phyloP scores from a whole-genome alignment of 345 rosid genomes.

The Viola odorata region DNA sequence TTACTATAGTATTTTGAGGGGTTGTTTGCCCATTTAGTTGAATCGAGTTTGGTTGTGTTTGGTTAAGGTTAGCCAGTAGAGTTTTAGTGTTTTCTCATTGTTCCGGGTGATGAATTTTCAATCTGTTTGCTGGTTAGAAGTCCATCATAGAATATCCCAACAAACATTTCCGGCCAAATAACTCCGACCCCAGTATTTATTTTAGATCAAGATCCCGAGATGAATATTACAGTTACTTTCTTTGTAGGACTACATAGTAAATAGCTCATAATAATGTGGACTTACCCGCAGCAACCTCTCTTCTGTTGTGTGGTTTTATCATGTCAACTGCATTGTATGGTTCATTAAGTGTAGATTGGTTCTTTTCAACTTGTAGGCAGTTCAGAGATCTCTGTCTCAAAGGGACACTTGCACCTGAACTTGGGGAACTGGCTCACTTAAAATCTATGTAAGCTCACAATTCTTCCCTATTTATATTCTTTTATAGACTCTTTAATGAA shows the following conservation, averaged over 20 bases:
- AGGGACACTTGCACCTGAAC: slow-evolving; percentile 71
- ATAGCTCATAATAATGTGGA: neutral
- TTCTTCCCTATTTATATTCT: neutral
- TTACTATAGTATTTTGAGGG: too few relatives aligned
- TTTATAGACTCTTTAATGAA: neutral
- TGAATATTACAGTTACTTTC: neutral
- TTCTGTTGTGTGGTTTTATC: neutral
- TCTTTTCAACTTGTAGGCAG: slow-evolving; percentile 36
- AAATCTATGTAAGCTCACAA: slow-evolving; percentile 61
- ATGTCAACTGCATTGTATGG: neutral
- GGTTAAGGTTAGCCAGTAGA: neutral
- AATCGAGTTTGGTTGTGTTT: slow-evolving; percentile 5
- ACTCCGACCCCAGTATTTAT: neutral
- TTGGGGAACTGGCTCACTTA: slow-evolving; percentile 48
- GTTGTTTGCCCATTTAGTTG: slow-evolving; percentile 1
- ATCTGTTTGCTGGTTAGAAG: neutral
- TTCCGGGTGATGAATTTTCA: neutral
- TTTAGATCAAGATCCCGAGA: neutral
- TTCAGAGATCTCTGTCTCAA: slow-evolving; percentile 66
- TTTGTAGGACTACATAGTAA: neutral
- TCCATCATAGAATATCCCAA: neutral
- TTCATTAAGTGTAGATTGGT: neutral
- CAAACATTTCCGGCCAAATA: neutral
- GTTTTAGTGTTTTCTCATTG: neutral
- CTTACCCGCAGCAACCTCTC: neutral